Conservation (phyloP, 352 stramenopile genomes). For the Phytophthora sp. region DNA sequence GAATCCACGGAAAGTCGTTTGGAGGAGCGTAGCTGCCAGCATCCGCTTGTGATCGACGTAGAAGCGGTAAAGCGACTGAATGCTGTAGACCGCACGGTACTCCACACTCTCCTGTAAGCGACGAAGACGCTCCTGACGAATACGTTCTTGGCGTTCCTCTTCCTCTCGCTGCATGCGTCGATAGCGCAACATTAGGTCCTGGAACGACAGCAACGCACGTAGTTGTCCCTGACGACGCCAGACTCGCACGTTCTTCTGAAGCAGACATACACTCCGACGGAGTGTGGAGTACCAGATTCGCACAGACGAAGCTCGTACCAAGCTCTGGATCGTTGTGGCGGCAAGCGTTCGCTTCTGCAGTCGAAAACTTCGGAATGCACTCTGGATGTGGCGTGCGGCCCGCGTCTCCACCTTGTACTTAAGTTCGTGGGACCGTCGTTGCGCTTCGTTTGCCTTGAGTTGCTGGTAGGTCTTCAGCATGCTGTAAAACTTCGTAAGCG, state of each 20-base stretch:
- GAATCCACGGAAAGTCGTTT: constrained; percentile 38
- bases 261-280: constrained; percentile 20
- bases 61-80: constrained; percentile 37
- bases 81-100: constrained; percentile 37
- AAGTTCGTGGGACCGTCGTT: constrained; percentile 22
- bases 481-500: constrained; percentile 44
- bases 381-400: constrained; percentile 30
- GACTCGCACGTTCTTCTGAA: constrained; percentile 49
- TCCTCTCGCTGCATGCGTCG: constrained; percentile 40
- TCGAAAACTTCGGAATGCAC: constrained; percentile 20
- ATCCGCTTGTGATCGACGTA: constrained; percentile 35
- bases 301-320: constrained; percentile 27
- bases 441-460: constrained; percentile 36
- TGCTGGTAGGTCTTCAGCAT: constrained; percentile 44
- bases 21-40: constrained; percentile 34
- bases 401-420: constrained; percentile 30
- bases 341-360: constrained; percentile 31
- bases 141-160: constrained; percentile 32
- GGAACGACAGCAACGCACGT: constrained; percentile 39
- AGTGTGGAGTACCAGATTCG: constrained; percentile 24
- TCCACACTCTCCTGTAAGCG: constrained; percentile 38
- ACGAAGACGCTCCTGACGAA: constrained; percentile 29
- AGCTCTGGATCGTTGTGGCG: constrained; percentile 43
- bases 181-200: constrained; percentile 37
- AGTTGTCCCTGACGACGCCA: constrained; percentile 51